These are phyloP conservation scores for Chlamydomonas urium DNA, from an alignment of 139 green algal genomes.

Conservation along the genomic window DNA sequence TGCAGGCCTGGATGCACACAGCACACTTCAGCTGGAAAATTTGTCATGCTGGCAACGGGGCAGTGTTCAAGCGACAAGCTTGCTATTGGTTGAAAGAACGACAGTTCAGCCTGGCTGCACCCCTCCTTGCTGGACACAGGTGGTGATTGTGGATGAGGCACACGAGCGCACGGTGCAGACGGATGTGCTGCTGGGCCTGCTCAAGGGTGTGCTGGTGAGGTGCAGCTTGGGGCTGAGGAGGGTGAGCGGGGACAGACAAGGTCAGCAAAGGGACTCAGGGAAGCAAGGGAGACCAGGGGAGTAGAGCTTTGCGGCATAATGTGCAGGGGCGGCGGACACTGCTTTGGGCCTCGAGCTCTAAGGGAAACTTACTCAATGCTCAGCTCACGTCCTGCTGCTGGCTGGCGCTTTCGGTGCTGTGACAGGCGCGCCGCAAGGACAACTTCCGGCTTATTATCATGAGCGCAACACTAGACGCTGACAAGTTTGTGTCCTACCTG, in stretches of 20 bases:
- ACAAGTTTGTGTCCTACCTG: slow-evolving; percentile 70
- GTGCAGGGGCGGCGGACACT: slow-evolving; percentile 35
- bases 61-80: background rate
- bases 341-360: background rate
- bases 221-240: too few species aligned
- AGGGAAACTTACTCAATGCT: background rate
- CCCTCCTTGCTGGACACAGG: too few species aligned
- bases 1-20: background rate
- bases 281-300: background rate
- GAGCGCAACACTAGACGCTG: slow-evolving; percentile 90
- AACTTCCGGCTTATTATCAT: slow-evolving; percentile 87
- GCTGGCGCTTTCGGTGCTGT: background rate
- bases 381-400: too few species aligned
- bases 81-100: background rate
- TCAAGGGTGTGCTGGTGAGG: slow-evolving; percentile 55
- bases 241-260: too few species aligned
- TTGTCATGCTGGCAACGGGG: background rate
- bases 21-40: background rate
- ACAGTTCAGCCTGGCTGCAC: too few species aligned
- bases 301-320: background rate
- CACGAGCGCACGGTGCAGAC: slow-evolving; percentile 93
- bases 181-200: slow-evolving; percentile 89
- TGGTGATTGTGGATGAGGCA: slow-evolving; percentile 93
- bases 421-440: background rate
- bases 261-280: too few species aligned